Percentiles rank a stretch among this genome's conserved stretches.
Evolutionary conservation across 345 rosid genomes (phyloP).

Genomic region (Brassica rapa): DNA sequence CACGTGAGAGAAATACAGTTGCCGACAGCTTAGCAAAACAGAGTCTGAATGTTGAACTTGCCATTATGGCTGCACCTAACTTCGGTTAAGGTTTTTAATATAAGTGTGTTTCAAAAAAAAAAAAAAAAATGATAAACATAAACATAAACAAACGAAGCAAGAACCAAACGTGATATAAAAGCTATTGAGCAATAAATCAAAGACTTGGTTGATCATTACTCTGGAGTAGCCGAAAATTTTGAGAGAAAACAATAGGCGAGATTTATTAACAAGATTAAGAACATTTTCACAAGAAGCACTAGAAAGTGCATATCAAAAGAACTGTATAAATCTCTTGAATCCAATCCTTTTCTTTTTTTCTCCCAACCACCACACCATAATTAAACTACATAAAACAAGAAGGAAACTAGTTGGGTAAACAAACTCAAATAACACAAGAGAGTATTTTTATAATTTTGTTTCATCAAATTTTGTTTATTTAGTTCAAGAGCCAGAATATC

Average conservation of each 20-base stretch:
- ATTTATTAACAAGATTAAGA: not conserved
- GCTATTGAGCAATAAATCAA: not conserved
- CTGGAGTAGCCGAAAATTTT: not conserved
- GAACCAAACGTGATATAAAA: not conserved
- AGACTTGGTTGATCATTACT: not conserved
- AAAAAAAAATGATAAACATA: not conserved
- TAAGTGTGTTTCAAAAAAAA: no score
- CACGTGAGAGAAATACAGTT: no score
- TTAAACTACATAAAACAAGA: not conserved
- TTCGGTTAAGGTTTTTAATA: no score
- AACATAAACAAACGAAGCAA: not conserved
- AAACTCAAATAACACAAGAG: constrained; percentile 27
- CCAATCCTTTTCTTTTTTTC: not conserved
- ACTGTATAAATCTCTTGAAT: constrained; percentile 15
- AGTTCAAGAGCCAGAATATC: constrained; percentile 21
- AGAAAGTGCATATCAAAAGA: constrained; percentile 31
- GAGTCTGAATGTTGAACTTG: no score
- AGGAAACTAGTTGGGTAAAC: not conserved
- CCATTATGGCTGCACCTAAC: no score
- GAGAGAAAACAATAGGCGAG: not conserved
- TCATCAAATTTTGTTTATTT: constrained; percentile 12
- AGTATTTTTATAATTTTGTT: constrained; percentile 2
- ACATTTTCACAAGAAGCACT: constrained; percentile 24
- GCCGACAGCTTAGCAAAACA: no score
- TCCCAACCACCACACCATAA: constrained; percentile 42